Percentiles rank a stretch among this genome's conserved stretches.
These are phyloP conservation scores for Penicillium samsonianum DNA, from an alignment of 495 filamentous ascomycete genomes.

Conservation along the genomic window DNA sequence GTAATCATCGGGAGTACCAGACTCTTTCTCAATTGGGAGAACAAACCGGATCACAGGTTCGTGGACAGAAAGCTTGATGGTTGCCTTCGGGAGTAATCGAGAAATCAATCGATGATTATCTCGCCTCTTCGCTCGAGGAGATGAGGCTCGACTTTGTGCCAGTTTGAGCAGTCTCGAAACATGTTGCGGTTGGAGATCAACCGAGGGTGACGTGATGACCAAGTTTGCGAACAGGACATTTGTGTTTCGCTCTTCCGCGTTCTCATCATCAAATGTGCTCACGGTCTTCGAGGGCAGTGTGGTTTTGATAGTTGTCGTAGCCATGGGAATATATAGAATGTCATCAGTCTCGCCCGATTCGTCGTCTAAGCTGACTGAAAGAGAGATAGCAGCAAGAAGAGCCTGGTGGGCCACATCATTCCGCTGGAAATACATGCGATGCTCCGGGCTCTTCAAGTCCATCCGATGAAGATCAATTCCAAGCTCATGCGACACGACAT, in stretches of 20 bases:
- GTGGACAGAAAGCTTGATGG: constrained; percentile 91
- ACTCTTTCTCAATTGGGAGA: constrained; percentile 71
- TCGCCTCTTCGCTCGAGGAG: constrained; percentile 47
- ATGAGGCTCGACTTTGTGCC: constrained; percentile 56
- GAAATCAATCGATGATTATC: constrained; percentile 73
- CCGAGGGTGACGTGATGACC: constrained; percentile 91
- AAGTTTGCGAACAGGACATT: constrained; percentile 97
- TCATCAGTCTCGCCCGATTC: constrained; percentile 80
- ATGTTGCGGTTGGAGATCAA: constrained; percentile 94
- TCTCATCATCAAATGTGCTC: constrained; percentile 69
- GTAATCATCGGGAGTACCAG: constrained; percentile 64
- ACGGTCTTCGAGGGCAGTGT: constrained; percentile 95
- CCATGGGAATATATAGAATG: constrained; percentile 94
- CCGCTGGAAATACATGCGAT: constrained; percentile 98
- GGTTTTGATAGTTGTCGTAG: constrained; percentile 91
- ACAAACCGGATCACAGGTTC: constrained; percentile 91
- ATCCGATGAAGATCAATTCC: constrained; percentile 91
- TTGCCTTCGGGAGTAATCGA: constrained; percentile 90
- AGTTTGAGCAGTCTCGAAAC: constrained; percentile 83
- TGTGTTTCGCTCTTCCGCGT: constrained; percentile 83
- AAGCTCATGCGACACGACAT: constrained; percentile 92
- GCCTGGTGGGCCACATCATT: constrained; percentile 95
- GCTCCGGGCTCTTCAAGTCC: constrained; percentile 89
- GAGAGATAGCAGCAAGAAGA: constrained; percentile 84
- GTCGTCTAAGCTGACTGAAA: constrained; percentile 89